Evolutionary conservation across 495 filamentous ascomycete species (phyloP), one percentile per base, ranked within the genome.

Genomic region (Podospora conica): DNA sequence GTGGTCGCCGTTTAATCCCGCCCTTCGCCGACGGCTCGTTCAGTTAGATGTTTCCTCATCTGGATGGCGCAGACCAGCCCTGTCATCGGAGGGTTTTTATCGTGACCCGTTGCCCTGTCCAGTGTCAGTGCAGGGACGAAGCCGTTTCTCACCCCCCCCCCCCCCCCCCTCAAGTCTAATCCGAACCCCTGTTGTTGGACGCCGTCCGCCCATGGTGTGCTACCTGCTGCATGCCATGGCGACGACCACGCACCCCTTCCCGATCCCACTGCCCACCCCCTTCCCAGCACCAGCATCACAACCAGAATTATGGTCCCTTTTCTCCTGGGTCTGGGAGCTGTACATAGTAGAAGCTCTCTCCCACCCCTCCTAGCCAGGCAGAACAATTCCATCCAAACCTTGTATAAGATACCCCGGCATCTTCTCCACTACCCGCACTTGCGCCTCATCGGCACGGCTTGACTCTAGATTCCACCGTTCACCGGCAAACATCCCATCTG

Each of bases 331-430:
- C 40, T 48, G 18, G 15, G 15, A 48, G 15, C 33, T 40, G 6
- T 12, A 12, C 15, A 15, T 40, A 4, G 33, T 40, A 4, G 33
- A 40, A 40, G 12, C 33, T 40, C 33, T 18, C 4, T 61, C 70
- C 66, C 69, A 64, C 55, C 71, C 69, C 70, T 74, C 66, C 73
- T 71, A 75, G 73, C 71, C 71, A 76, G 75, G 73, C 75, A 76
- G 75, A 74, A 69, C 60, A 55, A 58, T 70, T 65, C 40, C 40
- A 18, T 65, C 67, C 68, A 71, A 71, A 70, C 67, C 61, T 66
- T 61, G 40, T 76, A 73, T 72, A 75, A 73, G 71, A 76, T 21
- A 69, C 69, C 69, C 70, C 56, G 68, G 74, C 53, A 64, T 72
- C 71, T 74, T 69, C 71, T 70, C 71, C 67, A 66, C 71, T 68